phyloP scores from a whole-genome alignment of 2,329 filamentous ascomycete species.

The Paraphoma chrysanthemicola region DNA sequence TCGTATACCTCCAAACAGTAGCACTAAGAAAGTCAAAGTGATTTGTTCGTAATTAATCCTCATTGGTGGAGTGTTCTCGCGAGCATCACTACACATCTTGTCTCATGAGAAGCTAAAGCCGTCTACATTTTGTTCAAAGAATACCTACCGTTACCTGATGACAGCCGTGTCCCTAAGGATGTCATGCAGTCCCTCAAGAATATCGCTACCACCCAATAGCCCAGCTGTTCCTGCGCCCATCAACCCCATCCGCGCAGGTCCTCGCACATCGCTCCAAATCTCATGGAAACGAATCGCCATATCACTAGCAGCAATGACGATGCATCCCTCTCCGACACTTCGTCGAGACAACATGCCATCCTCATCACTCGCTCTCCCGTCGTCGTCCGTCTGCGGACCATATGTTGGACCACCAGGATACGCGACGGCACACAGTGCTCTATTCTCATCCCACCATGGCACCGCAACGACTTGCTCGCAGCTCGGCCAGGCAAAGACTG shows the following conservation, averaged over 20 bases:
- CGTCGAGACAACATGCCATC: slow-evolving; percentile 63
- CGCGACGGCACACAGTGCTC: slow-evolving; percentile 85
- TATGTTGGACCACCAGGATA: slow-evolving; percentile 72
- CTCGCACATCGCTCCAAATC: slow-evolving; percentile 74
- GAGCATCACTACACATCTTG: too few relatives aligned
- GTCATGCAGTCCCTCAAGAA: slow-evolving; percentile 81
- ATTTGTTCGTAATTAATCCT: too few relatives aligned
- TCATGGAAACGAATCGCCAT: slow-evolving; percentile 95
- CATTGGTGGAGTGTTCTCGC: too few relatives aligned
- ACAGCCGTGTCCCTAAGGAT: slow-evolving; percentile 70
- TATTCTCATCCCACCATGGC: slow-evolving; percentile 79
- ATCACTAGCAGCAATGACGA: slow-evolving; percentile 91
- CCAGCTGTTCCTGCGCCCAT: slow-evolving; percentile 37
- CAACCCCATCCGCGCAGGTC: slow-evolving; percentile 59
- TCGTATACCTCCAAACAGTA: too few relatives aligned
- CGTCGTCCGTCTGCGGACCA: slow-evolving; percentile 6
- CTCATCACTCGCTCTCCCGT: slow-evolving; percentile 51
- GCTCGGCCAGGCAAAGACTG: slow-evolving; percentile 92
- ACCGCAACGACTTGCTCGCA: slow-evolving; percentile 86
- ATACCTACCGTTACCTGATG: slow-evolving; percentile 44
- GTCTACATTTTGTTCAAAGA: slow-evolving; percentile 51
- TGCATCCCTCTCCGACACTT: slow-evolving; percentile 75
- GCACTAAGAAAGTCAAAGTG: too few relatives aligned
- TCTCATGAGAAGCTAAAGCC: too few relatives aligned
- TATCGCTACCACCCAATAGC: slow-evolving; percentile 80